phyloP scores from a whole-genome alignment of 1,139 yeast genomes.

The Candida sp. region DNA sequence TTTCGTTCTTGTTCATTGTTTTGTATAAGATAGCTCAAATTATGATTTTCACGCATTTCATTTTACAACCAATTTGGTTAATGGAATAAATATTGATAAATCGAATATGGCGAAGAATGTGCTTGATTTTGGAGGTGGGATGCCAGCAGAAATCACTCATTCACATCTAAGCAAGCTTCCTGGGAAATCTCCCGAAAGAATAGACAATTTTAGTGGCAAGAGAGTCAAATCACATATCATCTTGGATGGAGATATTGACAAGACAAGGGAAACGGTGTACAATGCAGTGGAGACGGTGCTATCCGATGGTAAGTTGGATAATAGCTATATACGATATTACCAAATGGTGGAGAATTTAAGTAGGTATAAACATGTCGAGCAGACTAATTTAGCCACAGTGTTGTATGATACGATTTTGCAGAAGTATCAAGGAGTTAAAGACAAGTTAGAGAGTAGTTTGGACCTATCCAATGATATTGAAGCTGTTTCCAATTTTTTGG shows the following conservation, averaged over 20 bases:
- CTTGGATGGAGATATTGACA: constrained; percentile 2
- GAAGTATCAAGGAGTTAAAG: constrained; percentile 11
- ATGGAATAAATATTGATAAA: background rate
- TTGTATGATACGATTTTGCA: constrained; percentile 18
- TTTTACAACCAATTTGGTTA: background rate
- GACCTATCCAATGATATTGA: constrained; percentile 1
- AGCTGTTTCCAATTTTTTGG: constrained; percentile 13
- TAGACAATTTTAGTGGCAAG: constrained; percentile 6
- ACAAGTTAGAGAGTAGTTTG: constrained; percentile 1
- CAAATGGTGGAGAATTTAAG: constrained; percentile 32
- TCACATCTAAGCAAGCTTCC: constrained; percentile 10
- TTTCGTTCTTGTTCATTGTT: background rate
- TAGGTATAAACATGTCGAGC: constrained; percentile 29
- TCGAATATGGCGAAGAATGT: constrained; percentile 8
- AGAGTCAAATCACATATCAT: constrained; percentile 9
- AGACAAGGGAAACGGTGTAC: constrained; percentile 9
- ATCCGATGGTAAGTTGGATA: constrained; percentile 11
- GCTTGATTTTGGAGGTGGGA: constrained; percentile 11
- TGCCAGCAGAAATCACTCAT: constrained; percentile 1
- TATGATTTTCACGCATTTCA: background rate
- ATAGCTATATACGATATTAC: constrained; percentile 26
- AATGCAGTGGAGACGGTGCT: constrained; percentile 20
- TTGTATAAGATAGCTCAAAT: too few species aligned
- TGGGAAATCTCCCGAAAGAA: constrained; percentile 4
- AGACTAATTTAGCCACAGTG: constrained; percentile 21